A percentile compares a stretch with the other conserved stretches of the same genome.
Evolutionary conservation across 139 green algal genomes (phyloP).

Genomic region (Closterium sp.): DNA sequence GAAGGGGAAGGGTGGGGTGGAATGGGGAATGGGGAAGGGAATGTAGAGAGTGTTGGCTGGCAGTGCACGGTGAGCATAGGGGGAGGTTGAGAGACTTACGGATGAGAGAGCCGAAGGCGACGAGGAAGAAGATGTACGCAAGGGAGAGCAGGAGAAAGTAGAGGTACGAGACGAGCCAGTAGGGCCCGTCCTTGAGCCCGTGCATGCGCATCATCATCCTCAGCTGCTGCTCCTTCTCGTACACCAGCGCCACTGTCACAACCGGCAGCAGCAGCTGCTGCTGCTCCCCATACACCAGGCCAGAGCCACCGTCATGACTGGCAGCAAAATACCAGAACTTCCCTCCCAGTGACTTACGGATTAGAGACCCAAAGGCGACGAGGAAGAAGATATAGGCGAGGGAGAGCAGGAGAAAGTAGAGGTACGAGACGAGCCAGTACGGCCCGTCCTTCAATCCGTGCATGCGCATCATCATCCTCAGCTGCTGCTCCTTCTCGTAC

Average conservation of each 20-base stretch:
- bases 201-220: too few relatives aligned
- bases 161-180: slow-evolving; percentile 33
- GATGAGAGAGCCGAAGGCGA: slow-evolving; percentile 55
- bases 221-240: too few relatives aligned
- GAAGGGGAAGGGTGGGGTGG: slow-evolving; percentile 57
- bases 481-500: slow-evolving; percentile 74
- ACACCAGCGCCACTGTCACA: too few relatives aligned
- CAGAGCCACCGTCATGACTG: background rate
- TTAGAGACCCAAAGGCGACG: slow-evolving; percentile 54
- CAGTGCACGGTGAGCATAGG: too few relatives aligned
- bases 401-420: slow-evolving; percentile 66
- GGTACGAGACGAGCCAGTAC: slow-evolving; percentile 55
- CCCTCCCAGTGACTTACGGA: background rate
- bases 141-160: slow-evolving; percentile 66
- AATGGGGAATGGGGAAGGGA: too few relatives aligned
- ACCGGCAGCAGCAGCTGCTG: slow-evolving; percentile 1
- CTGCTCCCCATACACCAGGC: too few relatives aligned
- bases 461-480: slow-evolving; percentile 97
- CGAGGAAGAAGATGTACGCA: slow-evolving; percentile 78
- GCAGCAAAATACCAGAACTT: background rate
- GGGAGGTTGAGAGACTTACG: too few relatives aligned
- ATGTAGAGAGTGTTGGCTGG: too few relatives aligned
- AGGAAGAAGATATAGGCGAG: slow-evolving; percentile 78
- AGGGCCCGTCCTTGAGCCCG: too few relatives aligned
- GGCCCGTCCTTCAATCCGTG: slow-evolving; percentile 60